Conservation (phyloP, 192 early-diverging fungal species). For the Allomyces macrogynus region DNA sequence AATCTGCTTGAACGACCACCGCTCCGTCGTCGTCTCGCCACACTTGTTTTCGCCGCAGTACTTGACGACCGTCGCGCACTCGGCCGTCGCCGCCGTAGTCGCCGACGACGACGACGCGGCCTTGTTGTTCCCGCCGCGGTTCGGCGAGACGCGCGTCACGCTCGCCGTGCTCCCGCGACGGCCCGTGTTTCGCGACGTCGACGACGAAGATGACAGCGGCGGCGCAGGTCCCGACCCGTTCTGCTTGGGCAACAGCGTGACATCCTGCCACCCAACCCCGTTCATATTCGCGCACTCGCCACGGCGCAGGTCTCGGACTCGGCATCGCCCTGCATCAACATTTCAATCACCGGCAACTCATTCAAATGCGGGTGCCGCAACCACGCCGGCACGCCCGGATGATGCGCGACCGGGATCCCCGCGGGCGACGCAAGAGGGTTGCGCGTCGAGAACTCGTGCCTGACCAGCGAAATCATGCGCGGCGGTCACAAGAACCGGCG, state of each 20-base stretch:
- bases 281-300: no score
- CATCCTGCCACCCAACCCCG: no score
- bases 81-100: neutral
- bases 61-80: slow-evolving; percentile 44
- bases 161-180: no score
- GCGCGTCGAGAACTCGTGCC: slow-evolving; percentile 6
- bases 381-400: neutral
- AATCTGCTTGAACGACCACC: neutral
- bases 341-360: neutral
- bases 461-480: slow-evolving; percentile 55
- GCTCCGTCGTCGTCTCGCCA: slow-evolving; percentile 2
- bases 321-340: neutral
- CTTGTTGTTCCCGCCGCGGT: neutral
- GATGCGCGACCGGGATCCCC: neutral
- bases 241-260: no score
- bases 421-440: neutral
- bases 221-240: no score
- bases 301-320: no score
- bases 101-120: neutral
- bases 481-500: slow-evolving; percentile 76
- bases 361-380: neutral
- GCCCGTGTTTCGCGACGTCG: no score
- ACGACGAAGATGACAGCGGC: no score
- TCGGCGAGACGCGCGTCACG: no score
- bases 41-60: slow-evolving; percentile 16